Evolutionary conservation across 192 early-diverging fungal species (phyloP).

Genomic region (Rhizophagus sp.): DNA sequence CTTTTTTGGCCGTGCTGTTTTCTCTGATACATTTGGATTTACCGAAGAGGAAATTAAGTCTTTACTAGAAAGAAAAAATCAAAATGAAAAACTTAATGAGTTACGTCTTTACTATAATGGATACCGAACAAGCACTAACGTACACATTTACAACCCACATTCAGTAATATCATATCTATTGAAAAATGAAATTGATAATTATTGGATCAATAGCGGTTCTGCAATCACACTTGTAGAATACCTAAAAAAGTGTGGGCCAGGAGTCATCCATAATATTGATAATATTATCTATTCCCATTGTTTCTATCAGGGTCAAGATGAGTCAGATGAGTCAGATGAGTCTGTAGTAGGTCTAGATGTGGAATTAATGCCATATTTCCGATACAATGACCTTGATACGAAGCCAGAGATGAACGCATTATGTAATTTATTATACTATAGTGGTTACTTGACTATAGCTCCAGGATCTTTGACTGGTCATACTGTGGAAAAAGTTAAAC

Average conservation of each 20-base stretch:
- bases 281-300: not conserved
- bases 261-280: not conserved
- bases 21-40: slow-evolving; percentile 12
- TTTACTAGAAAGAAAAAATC: not conserved
- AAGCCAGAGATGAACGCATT: not conserved
- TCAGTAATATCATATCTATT: slow-evolving; percentile 5
- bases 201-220: slow-evolving; percentile 16
- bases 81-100: not conserved
- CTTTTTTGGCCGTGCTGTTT: not conserved
- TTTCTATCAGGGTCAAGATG: too few relatives aligned
- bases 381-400: not conserved
- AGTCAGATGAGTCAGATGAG: not conserved
- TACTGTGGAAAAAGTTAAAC: not conserved
- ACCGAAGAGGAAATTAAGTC: slow-evolving; percentile 12
- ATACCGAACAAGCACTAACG: slow-evolving; percentile 7
- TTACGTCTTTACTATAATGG: not conserved
- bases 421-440: not conserved
- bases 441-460: not conserved
- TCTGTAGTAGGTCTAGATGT: not conserved
- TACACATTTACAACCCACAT: not conserved
- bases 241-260: not conserved
- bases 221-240: not conserved
- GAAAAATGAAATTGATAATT: slow-evolving; percentile 2
- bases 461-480: too few relatives aligned
- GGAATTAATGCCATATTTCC: not conserved